A percentile compares a stretch with the other conserved stretches of the same genome.
phyloP scores from a whole-genome alignment of 495 filamentous ascomycete species.

The Glutinoglossum americanum region DNA sequence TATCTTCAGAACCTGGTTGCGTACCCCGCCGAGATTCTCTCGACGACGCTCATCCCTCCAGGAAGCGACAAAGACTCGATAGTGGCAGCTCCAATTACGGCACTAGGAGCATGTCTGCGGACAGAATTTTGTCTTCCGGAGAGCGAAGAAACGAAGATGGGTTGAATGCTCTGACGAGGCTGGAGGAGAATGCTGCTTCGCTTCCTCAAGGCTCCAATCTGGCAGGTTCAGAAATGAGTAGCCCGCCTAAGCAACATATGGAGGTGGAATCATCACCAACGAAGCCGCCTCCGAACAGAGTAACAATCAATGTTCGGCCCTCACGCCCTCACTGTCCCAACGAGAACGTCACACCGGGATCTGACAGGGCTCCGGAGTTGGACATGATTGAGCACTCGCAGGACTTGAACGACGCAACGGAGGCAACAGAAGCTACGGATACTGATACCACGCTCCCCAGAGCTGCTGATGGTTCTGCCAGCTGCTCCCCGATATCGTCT shows the following conservation, averaged over 20 bases:
- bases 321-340: slow-evolving; percentile 16
- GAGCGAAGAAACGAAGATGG: neutral
- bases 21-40: slow-evolving; percentile 24
- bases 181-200: neutral
- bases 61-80: slow-evolving; percentile 43
- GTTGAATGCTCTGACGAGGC: neutral
- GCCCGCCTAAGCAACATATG: neutral
- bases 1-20: slow-evolving; percentile 14
- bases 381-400: neutral
- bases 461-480: neutral
- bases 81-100: slow-evolving; percentile 19
- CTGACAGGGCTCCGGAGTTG: neutral
- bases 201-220: neutral
- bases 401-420: neutral
- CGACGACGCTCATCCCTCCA: slow-evolving; percentile 33
- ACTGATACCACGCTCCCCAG: neutral
- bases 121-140: neutral
- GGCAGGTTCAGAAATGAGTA: neutral
- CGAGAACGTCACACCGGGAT: neutral
- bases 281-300: slow-evolving; percentile 24
- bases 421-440: neutral
- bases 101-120: slow-evolving; percentile 10
- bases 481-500: slow-evolving; percentile 25
- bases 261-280: slow-evolving; percentile 1
- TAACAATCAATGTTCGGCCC: slow-evolving; percentile 33